These are phyloP conservation scores for Immersiella caudata DNA, from an alignment of 495 filamentous ascomycete species.

Conservation along the genomic window DNA sequence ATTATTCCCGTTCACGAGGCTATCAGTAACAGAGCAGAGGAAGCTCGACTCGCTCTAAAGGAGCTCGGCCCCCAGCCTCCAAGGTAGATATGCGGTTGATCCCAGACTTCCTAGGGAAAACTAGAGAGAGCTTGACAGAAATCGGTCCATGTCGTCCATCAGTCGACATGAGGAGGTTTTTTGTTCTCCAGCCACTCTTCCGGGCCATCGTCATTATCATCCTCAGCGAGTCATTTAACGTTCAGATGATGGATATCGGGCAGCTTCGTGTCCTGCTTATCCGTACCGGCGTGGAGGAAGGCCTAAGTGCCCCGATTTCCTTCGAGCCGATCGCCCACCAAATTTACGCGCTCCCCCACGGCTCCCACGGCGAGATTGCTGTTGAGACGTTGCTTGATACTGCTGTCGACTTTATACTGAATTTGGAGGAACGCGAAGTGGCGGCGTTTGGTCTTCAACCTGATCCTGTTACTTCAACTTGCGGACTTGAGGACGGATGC, in stretches of 20 bases:
- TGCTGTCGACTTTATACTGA: constrained; percentile 19
- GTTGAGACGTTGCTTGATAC: constrained; percentile 14
- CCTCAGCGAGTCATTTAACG: constrained; percentile 1
- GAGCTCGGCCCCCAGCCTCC: not conserved
- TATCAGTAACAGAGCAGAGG: constrained; percentile 11
- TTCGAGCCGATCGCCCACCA: constrained; percentile 15
- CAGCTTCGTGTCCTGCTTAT: constrained; percentile 5
- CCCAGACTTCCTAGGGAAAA: constrained; percentile 7
- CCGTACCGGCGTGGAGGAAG: constrained; percentile 14
- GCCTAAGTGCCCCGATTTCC: constrained; percentile 15
- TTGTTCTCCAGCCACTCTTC: constrained; percentile 21
- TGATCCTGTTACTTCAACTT: constrained; percentile 18
- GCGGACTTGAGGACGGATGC: constrained; percentile 8
- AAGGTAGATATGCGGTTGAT: not conserved
- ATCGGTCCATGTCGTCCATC: constrained; percentile 4
- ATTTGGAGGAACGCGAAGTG: constrained; percentile 19
- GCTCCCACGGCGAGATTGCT: constrained; percentile 10
- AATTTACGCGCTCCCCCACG: constrained; percentile 2
- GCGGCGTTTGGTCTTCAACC: constrained; percentile 19
- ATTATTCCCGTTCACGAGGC: constrained; percentile 9
- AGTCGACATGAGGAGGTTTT: constrained; percentile 12
- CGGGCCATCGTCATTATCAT: constrained; percentile 16
- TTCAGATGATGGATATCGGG: constrained; percentile 3
- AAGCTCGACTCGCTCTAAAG: constrained; percentile 13
- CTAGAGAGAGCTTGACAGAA: constrained; percentile 2